phyloP scores from a whole-genome alignment of 1,139 yeast genomes.

The Debaryomyces sp. region DNA sequence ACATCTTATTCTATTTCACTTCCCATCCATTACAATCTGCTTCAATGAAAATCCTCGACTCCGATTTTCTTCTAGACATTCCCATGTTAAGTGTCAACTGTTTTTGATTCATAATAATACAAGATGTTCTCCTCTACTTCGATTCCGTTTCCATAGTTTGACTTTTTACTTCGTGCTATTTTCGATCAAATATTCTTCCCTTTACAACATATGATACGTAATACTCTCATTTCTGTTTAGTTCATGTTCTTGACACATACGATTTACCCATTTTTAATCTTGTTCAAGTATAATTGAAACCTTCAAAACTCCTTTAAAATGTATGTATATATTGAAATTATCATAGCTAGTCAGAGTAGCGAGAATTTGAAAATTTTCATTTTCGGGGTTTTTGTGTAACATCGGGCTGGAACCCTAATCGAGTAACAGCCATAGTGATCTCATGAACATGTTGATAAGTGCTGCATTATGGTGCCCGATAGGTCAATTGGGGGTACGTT shows the following conservation, averaged over 20 bases:
- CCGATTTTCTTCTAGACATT: background rate
- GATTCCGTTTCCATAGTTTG: background rate
- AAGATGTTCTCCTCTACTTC: background rate
- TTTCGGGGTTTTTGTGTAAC: constrained; percentile 8
- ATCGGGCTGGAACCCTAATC: constrained; percentile 20
- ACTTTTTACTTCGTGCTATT: background rate
- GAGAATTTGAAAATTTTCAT: constrained; percentile 11
- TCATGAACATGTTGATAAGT: background rate
- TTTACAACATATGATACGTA: background rate
- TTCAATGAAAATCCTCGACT: background rate
- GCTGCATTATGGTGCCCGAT: background rate
- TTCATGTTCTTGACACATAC: constrained; percentile 44
- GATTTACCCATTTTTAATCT: constrained; percentile 75
- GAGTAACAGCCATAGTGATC: background rate
- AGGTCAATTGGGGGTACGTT: background rate
- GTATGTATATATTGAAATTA: constrained; percentile 3
- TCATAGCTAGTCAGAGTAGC: background rate
- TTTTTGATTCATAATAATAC: background rate
- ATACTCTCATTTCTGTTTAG: background rate
- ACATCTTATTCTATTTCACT: background rate
- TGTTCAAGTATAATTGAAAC: constrained; percentile 12
- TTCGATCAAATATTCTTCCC: background rate
- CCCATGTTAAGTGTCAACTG: background rate
- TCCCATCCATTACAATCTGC: background rate
- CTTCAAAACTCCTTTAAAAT: background rate